Evolutionary conservation across 192 early-diverging fungal genomes (phyloP).

Genomic region (Coemansia sp.): DNA sequence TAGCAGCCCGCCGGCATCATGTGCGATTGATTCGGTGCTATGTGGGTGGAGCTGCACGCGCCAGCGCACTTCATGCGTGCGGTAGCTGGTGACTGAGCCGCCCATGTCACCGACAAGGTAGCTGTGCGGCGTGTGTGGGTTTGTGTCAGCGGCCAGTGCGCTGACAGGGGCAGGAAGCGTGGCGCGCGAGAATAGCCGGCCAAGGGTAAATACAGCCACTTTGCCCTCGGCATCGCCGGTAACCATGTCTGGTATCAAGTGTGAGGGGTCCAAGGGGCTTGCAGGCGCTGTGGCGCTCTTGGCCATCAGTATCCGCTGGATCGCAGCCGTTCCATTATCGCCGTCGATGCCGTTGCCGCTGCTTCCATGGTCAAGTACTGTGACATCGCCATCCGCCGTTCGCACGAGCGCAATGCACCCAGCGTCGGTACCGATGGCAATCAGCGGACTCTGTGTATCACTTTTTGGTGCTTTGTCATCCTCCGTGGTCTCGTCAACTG

Average conservation of each 20-base stretch:
- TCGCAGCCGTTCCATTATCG: conserved; percentile 13
- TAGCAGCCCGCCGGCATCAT: not conserved
- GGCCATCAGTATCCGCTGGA: conserved; percentile 32
- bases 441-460: not conserved
- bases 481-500: not conserved
- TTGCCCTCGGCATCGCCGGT: conserved; percentile 44
- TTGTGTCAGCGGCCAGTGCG: conserved; percentile 30
- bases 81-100: conserved; percentile 37
- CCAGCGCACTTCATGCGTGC: conserved; percentile 39
- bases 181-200: conserved; percentile 41
- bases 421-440: conserved; percentile 33
- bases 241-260: conserved; percentile 24
- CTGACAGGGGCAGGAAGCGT: conserved; percentile 40
- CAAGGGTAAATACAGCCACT: conserved; percentile 25
- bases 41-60: conserved; percentile 21
- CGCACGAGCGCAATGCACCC: conserved; percentile 36
- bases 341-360: not conserved
- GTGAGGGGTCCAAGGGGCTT: not conserved
- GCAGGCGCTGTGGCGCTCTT: conserved; percentile 8
- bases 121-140: conserved; percentile 36
- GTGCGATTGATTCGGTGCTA: not conserved
- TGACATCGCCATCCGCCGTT: not conserved
- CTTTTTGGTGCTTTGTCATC: not conserved
- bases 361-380: conserved; percentile 25
- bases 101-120: conserved; percentile 48